phyloP scores from a whole-genome alignment of 768 basidiomycete species.

The Agrocybe pediades region DNA sequence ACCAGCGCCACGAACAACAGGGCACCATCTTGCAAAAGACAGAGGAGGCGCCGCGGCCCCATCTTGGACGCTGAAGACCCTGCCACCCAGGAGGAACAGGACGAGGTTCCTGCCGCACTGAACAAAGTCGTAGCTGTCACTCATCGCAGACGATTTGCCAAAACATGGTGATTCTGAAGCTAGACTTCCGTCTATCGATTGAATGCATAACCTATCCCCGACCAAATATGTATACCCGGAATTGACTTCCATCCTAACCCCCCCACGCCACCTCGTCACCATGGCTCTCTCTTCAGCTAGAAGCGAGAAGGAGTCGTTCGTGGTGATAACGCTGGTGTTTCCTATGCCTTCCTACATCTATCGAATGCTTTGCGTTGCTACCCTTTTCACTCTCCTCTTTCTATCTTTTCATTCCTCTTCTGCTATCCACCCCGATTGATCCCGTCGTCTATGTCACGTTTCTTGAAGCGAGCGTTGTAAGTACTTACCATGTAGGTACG shows the following conservation, averaged over 20 bases:
- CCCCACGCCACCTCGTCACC: neutral
- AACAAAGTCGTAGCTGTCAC: neutral
- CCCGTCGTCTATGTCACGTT: neutral
- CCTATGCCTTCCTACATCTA: neutral
- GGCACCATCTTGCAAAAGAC: constrained; percentile 12
- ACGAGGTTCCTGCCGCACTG: neutral
- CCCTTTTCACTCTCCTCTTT: neutral
- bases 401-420: neutral
- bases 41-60: neutral
- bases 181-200: neutral
- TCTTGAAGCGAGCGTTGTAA: neutral
- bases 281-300: neutral
- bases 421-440: neutral
- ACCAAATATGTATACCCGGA: constrained; percentile 13
- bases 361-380: neutral
- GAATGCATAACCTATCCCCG: neutral
- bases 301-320: too few species aligned
- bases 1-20: neutral
- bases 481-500: too few species aligned
- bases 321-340: too few species aligned
- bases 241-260: constrained; percentile 15
- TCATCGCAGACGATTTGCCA: neutral
- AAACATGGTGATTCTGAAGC: neutral
- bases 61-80: neutral
- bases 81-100: neutral